Evolutionary conservation across 169 alveolate species (phyloP), one percentile per base, ranked within the genome.

Genomic region (Besnoitia besnoiti): DNA sequence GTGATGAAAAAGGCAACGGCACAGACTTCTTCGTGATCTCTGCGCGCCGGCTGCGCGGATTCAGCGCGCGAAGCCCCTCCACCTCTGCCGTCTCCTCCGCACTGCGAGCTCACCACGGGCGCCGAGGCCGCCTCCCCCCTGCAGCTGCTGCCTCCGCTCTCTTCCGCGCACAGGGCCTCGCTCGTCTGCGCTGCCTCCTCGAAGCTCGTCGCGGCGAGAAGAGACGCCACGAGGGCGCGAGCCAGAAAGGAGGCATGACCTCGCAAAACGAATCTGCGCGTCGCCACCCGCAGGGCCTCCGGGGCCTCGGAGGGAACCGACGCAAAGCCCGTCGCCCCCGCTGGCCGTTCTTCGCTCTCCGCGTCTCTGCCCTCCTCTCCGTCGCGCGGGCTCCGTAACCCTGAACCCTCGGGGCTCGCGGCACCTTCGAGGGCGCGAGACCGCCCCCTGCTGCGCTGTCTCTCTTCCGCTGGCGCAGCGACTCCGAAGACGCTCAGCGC

Each of bases 191-290:
- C n/a, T n/a, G n/a, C n/a, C n/a, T n/a, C n/a, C n/a, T n/a, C n/a
- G n/a, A n/a, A n/a, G n/a, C n/a, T 49, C 55, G 55, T 55, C 67
- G 12, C 3, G 67, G 67, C 12, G 46, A 73, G 82, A 73, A 73
- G 82, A 10, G 82, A 19, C 10, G n/a, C 47, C 44, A 73, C 46
- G 44, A 73, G 16, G 46, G 46, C 82, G 82, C 82, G 82, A 10
- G 82, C 82, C 8, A 73, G 46, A 10, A 42, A n/a, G 24, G 82
- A 2, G 30, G 46, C 82, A 30, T 73, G 82, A 3, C 82, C 82
- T 16, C 82, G 82, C 44, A 73, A 19, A 73, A 73, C 46, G n/a
- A 73, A 73, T n/a, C 82, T n/a, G 39, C 82, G 39, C 8, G 82
- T 73, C 24, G 82, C 82, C 21, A 19, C 82, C 33, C 12, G 67